Evolutionary conservation across 2,329 filamentous ascomycete species (phyloP).

Genomic region (Claviceps sp.): DNA sequence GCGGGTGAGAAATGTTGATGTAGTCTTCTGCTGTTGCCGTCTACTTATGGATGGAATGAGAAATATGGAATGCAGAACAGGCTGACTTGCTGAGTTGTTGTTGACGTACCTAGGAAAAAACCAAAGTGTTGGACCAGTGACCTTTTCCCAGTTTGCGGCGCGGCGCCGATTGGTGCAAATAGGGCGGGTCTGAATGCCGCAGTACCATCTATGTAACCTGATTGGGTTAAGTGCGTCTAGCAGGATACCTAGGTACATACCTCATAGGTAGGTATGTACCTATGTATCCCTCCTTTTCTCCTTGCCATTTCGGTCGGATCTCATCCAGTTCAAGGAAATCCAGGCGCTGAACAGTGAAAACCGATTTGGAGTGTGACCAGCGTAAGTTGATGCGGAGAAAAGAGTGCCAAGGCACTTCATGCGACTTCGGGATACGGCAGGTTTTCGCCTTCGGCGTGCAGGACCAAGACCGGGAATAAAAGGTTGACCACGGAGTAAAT

Average conservation of each 20-base stretch:
- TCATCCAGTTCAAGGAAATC: too few relatives aligned
- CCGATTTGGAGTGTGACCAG: too few relatives aligned
- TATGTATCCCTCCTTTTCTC: not conserved
- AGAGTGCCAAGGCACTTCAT: too few relatives aligned
- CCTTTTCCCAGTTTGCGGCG: not conserved
- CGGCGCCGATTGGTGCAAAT: not conserved
- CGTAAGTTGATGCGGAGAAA: too few relatives aligned
- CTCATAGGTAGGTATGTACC: not conserved
- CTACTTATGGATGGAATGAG: not conserved
- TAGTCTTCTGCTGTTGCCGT: not conserved
- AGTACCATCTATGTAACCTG: not conserved
- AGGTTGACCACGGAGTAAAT: too few relatives aligned
- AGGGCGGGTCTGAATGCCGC: not conserved
- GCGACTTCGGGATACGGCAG: too few relatives aligned
- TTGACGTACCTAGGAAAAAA: not conserved
- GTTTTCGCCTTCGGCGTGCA: too few relatives aligned
- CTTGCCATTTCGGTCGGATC: too few relatives aligned
- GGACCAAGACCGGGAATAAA: too few relatives aligned
- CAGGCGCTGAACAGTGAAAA: too few relatives aligned
- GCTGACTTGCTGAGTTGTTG: not conserved
- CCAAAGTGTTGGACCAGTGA: not conserved
- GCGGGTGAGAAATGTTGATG: not conserved
- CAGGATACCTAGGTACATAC: not conserved
- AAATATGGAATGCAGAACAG: not conserved
- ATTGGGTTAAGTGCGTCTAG: not conserved